Conservation (phyloP, 2,329 filamentous ascomycete genomes). For the Pestalotiopsis sp. region DNA sequence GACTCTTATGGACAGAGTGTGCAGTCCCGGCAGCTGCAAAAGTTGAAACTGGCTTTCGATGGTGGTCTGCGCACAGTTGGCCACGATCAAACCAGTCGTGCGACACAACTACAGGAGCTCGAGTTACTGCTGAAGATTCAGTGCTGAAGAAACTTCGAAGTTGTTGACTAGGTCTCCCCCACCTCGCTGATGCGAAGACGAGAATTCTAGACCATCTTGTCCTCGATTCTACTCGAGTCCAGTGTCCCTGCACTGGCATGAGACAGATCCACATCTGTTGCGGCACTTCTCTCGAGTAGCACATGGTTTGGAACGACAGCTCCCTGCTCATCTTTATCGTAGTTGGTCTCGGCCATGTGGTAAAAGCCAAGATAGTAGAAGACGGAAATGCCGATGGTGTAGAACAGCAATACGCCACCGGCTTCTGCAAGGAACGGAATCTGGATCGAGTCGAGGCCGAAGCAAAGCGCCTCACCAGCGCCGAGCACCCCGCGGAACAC, state of each 20-base stretch:
- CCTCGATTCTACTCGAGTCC: not conserved
- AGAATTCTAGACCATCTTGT: not conserved
- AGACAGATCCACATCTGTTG: not conserved
- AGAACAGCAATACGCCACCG: not conserved
- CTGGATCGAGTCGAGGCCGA: constrained; percentile 25
- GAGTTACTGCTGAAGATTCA: not conserved
- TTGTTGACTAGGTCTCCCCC: not conserved
- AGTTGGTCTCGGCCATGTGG: constrained; percentile 26
- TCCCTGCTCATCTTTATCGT: constrained; percentile 24
- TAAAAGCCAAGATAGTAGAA: constrained; percentile 19
- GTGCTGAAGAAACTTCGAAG: no score
- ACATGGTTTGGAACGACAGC: constrained; percentile 28
- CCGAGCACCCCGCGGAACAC: constrained; percentile 28
- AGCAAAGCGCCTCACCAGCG: constrained; percentile 29
- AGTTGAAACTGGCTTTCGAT: not conserved
- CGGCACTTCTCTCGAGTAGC: constrained; percentile 14
- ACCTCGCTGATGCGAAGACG: not conserved
- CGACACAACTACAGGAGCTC: not conserved
- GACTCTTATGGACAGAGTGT: not conserved
- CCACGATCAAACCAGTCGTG: not conserved
- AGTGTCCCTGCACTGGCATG: not conserved
- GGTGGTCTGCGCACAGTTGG: not conserved
- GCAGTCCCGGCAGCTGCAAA: not conserved
- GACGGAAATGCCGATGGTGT: constrained; percentile 2
- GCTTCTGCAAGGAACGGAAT: constrained; percentile 21